Conservation (phyloP, 2,329 filamentous ascomycete species). For the Aspergillus sp. region DNA sequence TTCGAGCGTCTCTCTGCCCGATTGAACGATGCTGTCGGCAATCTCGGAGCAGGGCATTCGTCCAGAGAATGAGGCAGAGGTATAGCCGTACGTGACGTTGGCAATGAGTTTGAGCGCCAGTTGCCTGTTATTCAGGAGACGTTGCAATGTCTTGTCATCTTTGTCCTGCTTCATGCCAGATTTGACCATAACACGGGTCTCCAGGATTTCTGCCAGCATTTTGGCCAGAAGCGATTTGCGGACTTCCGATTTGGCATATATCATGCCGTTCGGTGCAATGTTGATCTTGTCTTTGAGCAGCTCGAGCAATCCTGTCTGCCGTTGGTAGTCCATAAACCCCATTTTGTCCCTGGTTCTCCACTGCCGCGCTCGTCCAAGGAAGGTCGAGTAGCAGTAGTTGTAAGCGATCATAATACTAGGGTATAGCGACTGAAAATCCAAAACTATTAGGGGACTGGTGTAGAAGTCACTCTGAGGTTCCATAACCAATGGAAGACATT, state of each 20-base stretch:
- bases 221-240: constrained; percentile 90
- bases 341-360: constrained; percentile 95
- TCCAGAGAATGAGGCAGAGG: constrained; percentile 93
- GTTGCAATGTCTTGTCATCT: constrained; percentile 80
- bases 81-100: constrained; percentile 99
- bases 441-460: constrained; percentile 79
- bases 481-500: constrained; percentile 94
- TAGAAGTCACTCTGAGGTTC: constrained; percentile 96
- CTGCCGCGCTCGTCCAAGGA: constrained; percentile 76
- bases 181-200: constrained; percentile 97
- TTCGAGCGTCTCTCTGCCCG: constrained; percentile 89
- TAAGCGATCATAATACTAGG: constrained; percentile 99
- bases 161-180: constrained; percentile 93
- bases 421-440: constrained; percentile 96
- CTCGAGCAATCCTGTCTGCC: constrained; percentile 71
- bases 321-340: constrained; percentile 85
- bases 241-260: constrained; percentile 83
- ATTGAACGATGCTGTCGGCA: constrained; percentile 96
- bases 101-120: constrained; percentile 92
- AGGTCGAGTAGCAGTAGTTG: constrained; percentile 98
- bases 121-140: constrained; percentile 88
- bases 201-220: constrained; percentile 93
- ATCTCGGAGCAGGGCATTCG: constrained; percentile 98
- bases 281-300: constrained; percentile 84
- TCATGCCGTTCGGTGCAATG: constrained; percentile 92